Conservation (phyloP, 306 rosid species). For the Notholithocarpus densiflorus region DNA sequence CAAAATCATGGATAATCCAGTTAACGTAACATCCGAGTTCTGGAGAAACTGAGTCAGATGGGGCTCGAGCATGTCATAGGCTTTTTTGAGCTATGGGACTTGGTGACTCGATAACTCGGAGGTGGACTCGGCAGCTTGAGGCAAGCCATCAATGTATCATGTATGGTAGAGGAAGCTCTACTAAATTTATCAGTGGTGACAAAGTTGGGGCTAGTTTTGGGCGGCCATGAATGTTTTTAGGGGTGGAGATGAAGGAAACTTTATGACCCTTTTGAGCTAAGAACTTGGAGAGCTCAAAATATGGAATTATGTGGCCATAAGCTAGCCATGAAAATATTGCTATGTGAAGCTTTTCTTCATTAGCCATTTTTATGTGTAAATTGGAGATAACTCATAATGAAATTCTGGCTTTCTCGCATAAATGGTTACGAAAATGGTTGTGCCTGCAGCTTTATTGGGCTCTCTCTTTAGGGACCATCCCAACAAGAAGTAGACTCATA, state of each 20-base stretch:
- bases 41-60: too few relatives aligned
- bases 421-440: too few relatives aligned
- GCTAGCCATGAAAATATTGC: slow-evolving; percentile 33
- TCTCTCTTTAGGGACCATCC: too few relatives aligned
- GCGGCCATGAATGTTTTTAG: slow-evolving; percentile 23
- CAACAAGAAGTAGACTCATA: too few relatives aligned
- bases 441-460: too few relatives aligned
- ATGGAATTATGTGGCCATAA: slow-evolving; percentile 22
- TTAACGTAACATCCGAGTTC: neutral
- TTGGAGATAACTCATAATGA: neutral
- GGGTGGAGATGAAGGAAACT: slow-evolving; percentile 27
- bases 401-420: too few relatives aligned
- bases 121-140: slow-evolving; percentile 23
- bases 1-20: slow-evolving; percentile 25
- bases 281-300: slow-evolving; percentile 18
- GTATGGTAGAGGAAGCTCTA: slow-evolving; percentile 19
- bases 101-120: slow-evolving; percentile 10
- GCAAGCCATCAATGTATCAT: slow-evolving; percentile 3
- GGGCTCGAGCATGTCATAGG: slow-evolving; percentile 14
- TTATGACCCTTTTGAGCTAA: slow-evolving; percentile 34
- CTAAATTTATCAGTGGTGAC: neutral
- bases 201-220: neutral
- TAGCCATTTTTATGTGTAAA: neutral
- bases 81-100: neutral
- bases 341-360: slow-evolving; percentile 3